Evolutionary conservation across 768 basidiomycete species (phyloP), one percentile per base, ranked within the genome.

Genomic region (Hortiboletus campestris): DNA sequence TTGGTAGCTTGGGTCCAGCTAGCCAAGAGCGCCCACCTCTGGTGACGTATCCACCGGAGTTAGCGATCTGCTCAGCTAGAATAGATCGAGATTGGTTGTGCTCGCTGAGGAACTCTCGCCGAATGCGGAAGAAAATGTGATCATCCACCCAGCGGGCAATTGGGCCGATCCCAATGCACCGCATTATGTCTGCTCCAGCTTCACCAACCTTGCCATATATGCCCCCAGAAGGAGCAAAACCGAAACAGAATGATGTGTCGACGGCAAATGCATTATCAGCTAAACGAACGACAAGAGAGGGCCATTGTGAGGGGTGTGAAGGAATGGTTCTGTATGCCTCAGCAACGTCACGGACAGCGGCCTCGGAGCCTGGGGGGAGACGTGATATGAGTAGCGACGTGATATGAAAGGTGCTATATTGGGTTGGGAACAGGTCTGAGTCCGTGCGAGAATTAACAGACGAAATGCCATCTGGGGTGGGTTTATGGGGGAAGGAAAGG

Each of bases 401-500:
- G 7, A 46, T 32, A 2, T 31, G 13, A 14, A 32, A 46, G 0
- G 19, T 46, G 13, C 29, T 46, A 1, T 46, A 46, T 1, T 46
- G n/a, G 6, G 13, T 31, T 0, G 29, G 19, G 4, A 46, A 53
- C 0, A 7, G 12, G 8, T 46, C 2, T 0, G n/a, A 7, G 2
- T 31, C 4, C 0, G 32, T 7, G 2, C 3, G 8, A 1, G 19
- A n/a, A 8, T 32, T 35, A 6, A 35, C 34, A 13, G 13, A 35
- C 14, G 34, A 13, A 4, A 35, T 14, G 5, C 14, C 34, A 13
- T 2, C 55, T 17, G n/a, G 12, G 1, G 42, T 46, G 19, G 5
- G 32, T 2, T n/a, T 22, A 0, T 6, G 3, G 7, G 67, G 69
- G 16, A 11, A 75, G 32, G 49, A 75, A 2, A 68, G 62, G 40